Percentiles rank a stretch among this genome's conserved stretches.
Conservation (phyloP, 345 rosid species). For the Erysimum cheiranthoides region DNA sequence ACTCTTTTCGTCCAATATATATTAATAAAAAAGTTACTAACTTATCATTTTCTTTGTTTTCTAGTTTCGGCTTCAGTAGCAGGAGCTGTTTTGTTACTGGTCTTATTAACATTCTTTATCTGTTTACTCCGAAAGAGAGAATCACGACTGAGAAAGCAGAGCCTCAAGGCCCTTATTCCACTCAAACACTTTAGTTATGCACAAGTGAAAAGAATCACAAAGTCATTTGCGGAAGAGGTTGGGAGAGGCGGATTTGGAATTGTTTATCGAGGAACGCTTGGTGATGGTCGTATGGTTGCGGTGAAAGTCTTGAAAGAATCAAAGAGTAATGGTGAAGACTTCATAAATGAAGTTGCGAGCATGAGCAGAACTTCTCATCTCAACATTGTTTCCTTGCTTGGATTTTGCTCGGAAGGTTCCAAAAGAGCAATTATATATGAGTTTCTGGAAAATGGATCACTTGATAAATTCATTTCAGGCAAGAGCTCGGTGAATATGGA, state of each 20-base stretch:
- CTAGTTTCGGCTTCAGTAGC: background rate
- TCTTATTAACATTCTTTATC: background rate
- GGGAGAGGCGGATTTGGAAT: too few relatives aligned
- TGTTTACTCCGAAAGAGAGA: background rate
- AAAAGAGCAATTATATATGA: constrained; percentile 48
- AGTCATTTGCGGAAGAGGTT: too few relatives aligned
- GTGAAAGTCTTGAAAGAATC: too few relatives aligned
- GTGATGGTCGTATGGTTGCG: too few relatives aligned
- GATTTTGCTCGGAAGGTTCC: constrained; percentile 46
- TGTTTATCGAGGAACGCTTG: too few relatives aligned
- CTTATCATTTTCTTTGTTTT: too few relatives aligned
- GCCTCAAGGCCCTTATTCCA: too few relatives aligned
- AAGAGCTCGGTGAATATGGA: background rate
- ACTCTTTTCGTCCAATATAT: too few relatives aligned
- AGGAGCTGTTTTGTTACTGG: background rate
- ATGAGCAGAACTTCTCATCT: constrained; percentile 54
- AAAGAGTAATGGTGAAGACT: too few relatives aligned
- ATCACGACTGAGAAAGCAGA: constrained; percentile 19
- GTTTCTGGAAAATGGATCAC: constrained; percentile 48
- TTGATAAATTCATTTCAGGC: constrained; percentile 37
- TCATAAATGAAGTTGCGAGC: constrained; percentile 55
- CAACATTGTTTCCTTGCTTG: constrained; percentile 46
- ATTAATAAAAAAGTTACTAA: too few relatives aligned
- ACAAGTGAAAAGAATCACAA: too few relatives aligned
- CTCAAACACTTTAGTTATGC: too few relatives aligned